Base-by-base conservation (phyloP, 1,139 yeast species). In the Trichomonascaceae sp. region DNA sequence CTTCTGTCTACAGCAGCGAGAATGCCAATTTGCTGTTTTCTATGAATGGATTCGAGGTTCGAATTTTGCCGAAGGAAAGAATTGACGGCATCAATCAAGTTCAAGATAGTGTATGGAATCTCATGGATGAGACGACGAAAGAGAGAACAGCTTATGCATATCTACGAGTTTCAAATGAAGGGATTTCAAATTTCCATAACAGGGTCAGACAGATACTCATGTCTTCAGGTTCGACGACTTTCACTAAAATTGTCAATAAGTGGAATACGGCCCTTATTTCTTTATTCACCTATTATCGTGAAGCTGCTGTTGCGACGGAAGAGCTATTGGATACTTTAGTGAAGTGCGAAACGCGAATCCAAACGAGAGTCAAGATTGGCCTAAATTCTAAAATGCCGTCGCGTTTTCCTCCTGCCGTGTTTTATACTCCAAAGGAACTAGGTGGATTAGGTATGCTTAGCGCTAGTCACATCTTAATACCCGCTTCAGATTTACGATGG, bases 391-490 rank as follows among this genome's bases (percentile, higher is more conserved):
- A 95, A 70, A 95, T 95, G 99, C 99, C 99, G 0, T 84, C 96
- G 0, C 78, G 99, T 53, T 95, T 95, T 72, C 99, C 99, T 2
- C 99, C 99, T 0, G 98, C 97, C 1, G 99, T 95, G 0, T 95
- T 95, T 63, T 95, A 95, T 67, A 89, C 99, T 0, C 99, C 99
- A 0, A 93, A 90, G 63, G 99, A 95, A 67, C 73, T 95, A 9
- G 99, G 99, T 52, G 99, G 99, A 43, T 73, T 95, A 48, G 99
- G 99, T 18, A 95, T 95, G 99, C 75, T 95, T 24, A 88, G 96
- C 75, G 98, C 98, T 0, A 88, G 96, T 15, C 99, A 95, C 68
- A 88, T 93, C 51, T 75, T 93, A 61, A 93, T 95, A 60, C 99
- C 99, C 0, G 87, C 96, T 0, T 85, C 96, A 3, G 99, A 93